Conservation (phyloP, 2,329 filamentous ascomycete species). For the Trichophyton schoenleinii region DNA sequence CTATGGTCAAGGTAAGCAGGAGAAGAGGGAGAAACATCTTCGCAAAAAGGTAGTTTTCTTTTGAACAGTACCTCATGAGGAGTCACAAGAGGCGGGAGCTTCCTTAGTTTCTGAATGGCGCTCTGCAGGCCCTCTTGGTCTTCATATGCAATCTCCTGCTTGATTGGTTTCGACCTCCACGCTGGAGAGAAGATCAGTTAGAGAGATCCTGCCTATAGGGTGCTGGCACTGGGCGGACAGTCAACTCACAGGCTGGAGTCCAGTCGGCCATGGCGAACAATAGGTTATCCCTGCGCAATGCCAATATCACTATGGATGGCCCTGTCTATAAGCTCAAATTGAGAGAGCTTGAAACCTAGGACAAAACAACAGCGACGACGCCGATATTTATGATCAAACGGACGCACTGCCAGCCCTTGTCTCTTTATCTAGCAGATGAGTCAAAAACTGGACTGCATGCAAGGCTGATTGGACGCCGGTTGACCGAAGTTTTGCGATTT, state of each 20-base stretch:
- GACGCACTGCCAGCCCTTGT: not conserved
- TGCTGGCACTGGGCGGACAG: not conserved
- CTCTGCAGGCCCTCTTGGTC: constrained; percentile 28
- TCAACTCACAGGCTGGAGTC: constrained; percentile 20
- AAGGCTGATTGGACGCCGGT: not conserved
- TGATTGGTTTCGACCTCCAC: constrained; percentile 35
- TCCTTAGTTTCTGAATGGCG: constrained; percentile 32
- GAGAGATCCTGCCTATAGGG: not conserved
- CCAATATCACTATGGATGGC: no score
- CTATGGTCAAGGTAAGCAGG: constrained; percentile 16
- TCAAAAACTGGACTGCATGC: not conserved
- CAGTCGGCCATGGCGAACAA: constrained; percentile 15
- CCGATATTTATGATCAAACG: not conserved
- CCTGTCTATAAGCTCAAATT: no score
- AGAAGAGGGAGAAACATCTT: not conserved
- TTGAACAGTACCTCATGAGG: constrained; percentile 28
- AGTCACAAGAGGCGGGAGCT: constrained; percentile 37
- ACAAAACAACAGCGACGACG: not conserved
- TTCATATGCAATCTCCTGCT: constrained; percentile 37
- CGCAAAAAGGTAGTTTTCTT: not conserved
- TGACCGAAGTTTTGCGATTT: not conserved
- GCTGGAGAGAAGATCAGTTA: constrained; percentile 16
- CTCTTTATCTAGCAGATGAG: not conserved
- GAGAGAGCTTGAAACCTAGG: no score
- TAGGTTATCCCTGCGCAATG: not conserved